A percentile compares a stretch with the other conserved stretches of the same genome.
Conservation (phyloP, 148 eudicot species). For the Vaccinium myrtillus region DNA sequence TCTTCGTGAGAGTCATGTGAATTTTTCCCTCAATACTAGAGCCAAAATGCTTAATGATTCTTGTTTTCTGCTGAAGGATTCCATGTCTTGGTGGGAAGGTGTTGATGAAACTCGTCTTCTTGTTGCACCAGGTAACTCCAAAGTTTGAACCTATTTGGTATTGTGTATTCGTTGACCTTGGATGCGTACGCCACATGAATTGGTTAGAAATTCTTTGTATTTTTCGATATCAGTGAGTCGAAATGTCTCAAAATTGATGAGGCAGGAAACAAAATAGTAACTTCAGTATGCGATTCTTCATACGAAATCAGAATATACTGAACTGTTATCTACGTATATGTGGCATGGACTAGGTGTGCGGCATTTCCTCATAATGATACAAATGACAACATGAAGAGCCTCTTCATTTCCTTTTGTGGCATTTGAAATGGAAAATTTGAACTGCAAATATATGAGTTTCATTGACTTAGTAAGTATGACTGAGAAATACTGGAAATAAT, state of each 20-base stretch:
- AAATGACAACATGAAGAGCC: not conserved
- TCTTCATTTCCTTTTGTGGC: not conserved
- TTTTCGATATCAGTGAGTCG: not conserved
- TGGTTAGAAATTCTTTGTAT: not conserved
- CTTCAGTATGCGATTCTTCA: not conserved
- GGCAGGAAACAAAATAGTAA: not conserved
- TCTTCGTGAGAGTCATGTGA: not conserved
- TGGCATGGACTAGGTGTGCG: not conserved
- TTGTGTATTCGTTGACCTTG: slow-evolving; percentile 2
- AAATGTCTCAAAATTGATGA: not conserved
- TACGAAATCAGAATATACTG: not conserved
- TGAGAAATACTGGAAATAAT: not conserved
- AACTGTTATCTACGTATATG: not conserved
- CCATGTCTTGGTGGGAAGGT: slow-evolving; percentile 77
- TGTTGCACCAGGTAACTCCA: slow-evolving; percentile 54
- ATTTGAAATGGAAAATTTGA: not conserved
- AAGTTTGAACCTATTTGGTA: not conserved
- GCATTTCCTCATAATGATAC: not conserved
- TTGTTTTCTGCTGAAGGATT: not conserved
- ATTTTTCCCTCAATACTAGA: not conserved
- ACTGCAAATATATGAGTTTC: not conserved
- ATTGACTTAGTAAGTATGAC: not conserved
- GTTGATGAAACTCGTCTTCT: slow-evolving; percentile 63
- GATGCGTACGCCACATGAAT: not conserved
- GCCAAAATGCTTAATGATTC: not conserved